Conservation (phyloP, 768 basidiomycete species). For the Thelephora ganbajun region DNA sequence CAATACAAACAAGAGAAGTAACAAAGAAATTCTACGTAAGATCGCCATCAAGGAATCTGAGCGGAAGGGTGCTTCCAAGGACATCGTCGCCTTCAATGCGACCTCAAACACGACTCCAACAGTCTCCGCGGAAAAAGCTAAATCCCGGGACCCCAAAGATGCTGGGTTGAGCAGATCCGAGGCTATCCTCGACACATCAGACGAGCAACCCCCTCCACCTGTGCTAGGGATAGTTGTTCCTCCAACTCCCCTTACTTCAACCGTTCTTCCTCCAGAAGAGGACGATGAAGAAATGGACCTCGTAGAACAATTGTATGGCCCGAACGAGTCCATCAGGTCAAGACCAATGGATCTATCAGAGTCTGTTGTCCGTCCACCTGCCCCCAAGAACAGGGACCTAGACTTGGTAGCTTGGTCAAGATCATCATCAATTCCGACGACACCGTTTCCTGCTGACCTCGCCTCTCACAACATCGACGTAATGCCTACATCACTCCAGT, state of each 20-base stretch:
- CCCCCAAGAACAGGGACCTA: constrained; percentile 80
- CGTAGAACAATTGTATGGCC: constrained; percentile 89
- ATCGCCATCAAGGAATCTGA: constrained; percentile 56
- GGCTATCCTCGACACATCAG: background rate
- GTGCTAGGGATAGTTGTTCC: background rate
- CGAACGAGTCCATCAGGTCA: constrained; percentile 57
- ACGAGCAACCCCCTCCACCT: background rate
- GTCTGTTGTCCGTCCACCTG: constrained; percentile 66
- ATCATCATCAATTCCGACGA: constrained; percentile 31
- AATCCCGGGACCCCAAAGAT: too few relatives aligned
- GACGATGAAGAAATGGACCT: constrained; percentile 90
- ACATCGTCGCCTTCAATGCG: constrained; percentile 24
- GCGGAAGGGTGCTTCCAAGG: constrained; percentile 40
- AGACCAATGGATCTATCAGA: constrained; percentile 69
- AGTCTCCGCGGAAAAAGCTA: background rate
- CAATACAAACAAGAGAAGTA: constrained; percentile 68
- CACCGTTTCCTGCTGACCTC: constrained; percentile 24
- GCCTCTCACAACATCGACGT: background rate
- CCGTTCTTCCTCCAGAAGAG: constrained; percentile 6
- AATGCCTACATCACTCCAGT: background rate
- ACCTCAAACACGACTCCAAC: background rate
- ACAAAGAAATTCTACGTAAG: constrained; percentile 75
- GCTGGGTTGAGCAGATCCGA: too few relatives aligned
- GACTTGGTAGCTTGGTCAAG: constrained; percentile 78
- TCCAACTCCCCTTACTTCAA: constrained; percentile 4